Conservation (phyloP, 129 eudicot genomes). For the Artemisia annua region DNA sequence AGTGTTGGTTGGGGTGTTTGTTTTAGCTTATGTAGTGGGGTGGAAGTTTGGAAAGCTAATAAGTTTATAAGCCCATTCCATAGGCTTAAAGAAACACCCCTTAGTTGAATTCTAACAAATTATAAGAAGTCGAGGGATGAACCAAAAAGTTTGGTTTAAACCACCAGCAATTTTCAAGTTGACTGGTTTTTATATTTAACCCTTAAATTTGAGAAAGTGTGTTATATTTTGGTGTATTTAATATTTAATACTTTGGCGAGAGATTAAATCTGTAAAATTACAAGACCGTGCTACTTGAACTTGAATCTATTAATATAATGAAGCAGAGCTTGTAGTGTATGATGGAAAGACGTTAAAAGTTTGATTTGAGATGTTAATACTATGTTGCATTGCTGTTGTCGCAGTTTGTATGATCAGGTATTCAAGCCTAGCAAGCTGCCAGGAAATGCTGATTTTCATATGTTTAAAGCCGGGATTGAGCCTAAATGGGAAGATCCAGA, state of each 20-base stretch:
- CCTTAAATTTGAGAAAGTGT: no score
- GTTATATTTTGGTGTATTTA: no score
- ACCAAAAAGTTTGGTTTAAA: no score
- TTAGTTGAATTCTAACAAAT: no score
- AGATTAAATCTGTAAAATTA: background rate
- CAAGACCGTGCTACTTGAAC: background rate
- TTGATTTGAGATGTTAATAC: background rate
- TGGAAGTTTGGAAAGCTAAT: no score
- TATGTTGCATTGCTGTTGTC: constrained; percentile 29
- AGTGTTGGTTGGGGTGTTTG: no score
- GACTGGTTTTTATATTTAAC: no score
- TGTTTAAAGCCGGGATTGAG: constrained; percentile 85
- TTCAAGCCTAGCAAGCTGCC: constrained; percentile 83
- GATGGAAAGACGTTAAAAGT: background rate
- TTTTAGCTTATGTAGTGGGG: no score
- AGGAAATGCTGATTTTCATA: constrained; percentile 77
- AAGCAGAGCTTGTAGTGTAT: background rate
- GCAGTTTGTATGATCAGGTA: constrained; percentile 93
- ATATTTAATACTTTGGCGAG: background rate
- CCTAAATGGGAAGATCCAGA: constrained; percentile 98
- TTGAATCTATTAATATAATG: background rate
- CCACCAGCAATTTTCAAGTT: no score
- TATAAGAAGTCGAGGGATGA: no score
- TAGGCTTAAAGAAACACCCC: no score
- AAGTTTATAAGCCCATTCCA: no score